phyloP scores from a whole-genome alignment of 2,329 filamentous ascomycete genomes.

The Neoscytalidium dimidiatum region DNA sequence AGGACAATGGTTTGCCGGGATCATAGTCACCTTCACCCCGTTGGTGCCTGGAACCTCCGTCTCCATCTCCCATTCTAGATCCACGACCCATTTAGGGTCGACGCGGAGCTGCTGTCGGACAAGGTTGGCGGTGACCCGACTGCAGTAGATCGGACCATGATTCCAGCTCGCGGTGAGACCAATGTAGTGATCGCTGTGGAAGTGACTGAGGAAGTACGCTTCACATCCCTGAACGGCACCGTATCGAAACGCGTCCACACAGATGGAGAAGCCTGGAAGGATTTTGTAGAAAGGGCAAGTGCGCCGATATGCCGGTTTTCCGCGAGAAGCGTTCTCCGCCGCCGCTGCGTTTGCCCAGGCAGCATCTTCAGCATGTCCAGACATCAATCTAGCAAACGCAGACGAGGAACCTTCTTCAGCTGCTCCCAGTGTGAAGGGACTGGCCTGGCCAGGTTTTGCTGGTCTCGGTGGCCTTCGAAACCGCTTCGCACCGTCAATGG shows the following conservation, averaged over 20 bases:
- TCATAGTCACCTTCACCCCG: constrained; percentile 88
- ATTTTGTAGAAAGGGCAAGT: constrained; percentile 99
- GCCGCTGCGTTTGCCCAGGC: constrained; percentile 89
- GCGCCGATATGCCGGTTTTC: constrained; percentile 82
- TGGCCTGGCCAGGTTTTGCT: constrained; percentile 77
- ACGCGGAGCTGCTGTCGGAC: constrained; percentile 85
- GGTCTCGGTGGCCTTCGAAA: constrained; percentile 67
- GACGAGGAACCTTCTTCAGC: constrained; percentile 63
- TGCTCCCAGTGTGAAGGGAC: constrained; percentile 66
- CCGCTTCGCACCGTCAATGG: constrained; percentile 47
- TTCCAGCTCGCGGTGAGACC: constrained; percentile 85
- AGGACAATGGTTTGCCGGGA: constrained; percentile 94
- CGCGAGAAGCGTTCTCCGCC: constrained; percentile 73
- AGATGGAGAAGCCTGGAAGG: constrained; percentile 87
- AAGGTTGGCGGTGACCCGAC: constrained; percentile 85
- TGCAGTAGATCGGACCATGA: constrained; percentile 96
- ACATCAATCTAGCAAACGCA: constrained; percentile 93
- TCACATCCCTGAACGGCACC: constrained; percentile 89
- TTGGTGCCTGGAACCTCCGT: constrained; percentile 79
- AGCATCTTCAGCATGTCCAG: constrained; percentile 81
- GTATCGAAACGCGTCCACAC: constrained; percentile 94
- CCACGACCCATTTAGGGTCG: constrained; percentile 80
- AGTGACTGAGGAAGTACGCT: constrained; percentile 96
- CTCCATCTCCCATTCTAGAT: constrained; percentile 80
- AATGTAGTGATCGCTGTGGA: constrained; percentile 97